Evolutionary conservation across 306 rosid genomes (phyloP), one percentile per base, ranked within the genome.

Genomic region (Cicer cuneatum): DNA sequence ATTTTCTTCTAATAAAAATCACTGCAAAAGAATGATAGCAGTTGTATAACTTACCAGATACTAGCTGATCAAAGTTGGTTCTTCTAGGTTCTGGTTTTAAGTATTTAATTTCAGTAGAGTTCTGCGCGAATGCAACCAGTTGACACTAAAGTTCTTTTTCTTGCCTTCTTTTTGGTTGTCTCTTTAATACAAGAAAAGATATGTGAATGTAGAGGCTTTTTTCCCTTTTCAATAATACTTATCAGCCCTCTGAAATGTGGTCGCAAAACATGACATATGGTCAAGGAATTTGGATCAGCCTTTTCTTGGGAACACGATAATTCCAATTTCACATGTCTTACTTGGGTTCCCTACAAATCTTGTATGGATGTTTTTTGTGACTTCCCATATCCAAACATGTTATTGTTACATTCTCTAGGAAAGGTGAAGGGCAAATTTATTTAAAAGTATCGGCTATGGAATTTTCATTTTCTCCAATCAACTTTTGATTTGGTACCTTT

Each of bases 31-130:
- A 39, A 40, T 12, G 9, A 38, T 38, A 24, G 0, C 11, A 13
- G 59, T 61, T 39, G 51, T 49, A 4, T 58, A 10, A 67, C 15
- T 59, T 42, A 16, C 67, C 76, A 29, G 54, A 11, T 52, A 63
- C 54, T 41, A 48, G 53, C 72, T 68, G 60, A 67, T 68, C 41
- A 73, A 66, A 66, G 75, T 72, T 72, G 46, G 46, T 18, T 49
- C 38, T 8, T 65, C 9, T 56, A 66, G 83, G 29, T 12, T 65
- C 9, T 56, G 57, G 83, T 13, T 43, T 42, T 42, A 7, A 56
- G 42, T 33, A 69, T 65, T 54, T 39, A 19, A 33, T 56, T 15
- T 18, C 7, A 43, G 19, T 73, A 48, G 59, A 71, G 58, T 66
- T 43, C 60, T 48, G 29, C 6, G 6, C 6, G 41, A 13, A 12